Conservation (phyloP, 139 green algal genomes). For the Picochlorum sp. region DNA sequence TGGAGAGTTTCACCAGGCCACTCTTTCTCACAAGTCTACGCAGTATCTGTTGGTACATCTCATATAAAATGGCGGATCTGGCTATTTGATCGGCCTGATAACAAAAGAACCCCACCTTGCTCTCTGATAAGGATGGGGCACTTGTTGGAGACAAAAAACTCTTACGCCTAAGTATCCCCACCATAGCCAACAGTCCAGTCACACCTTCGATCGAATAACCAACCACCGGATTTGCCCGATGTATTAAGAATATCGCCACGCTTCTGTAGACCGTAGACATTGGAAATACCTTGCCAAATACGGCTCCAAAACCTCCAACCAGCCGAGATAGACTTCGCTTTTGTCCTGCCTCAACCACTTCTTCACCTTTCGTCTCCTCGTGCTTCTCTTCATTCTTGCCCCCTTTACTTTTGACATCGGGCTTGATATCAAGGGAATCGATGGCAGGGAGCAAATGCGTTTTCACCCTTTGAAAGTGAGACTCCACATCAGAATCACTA, state of each 20-base stretch:
- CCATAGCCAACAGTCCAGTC: too few species aligned
- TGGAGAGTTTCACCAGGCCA: neutral
- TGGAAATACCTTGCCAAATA: too few species aligned
- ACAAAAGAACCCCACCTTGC: neutral
- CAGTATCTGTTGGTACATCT: neutral
- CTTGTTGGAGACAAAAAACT: too few species aligned
- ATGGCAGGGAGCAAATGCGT: conserved; percentile 11
- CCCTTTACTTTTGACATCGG: neutral
- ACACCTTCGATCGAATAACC: too few species aligned
- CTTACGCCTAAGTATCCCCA: too few species aligned
- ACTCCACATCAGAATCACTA: conserved; percentile 21
- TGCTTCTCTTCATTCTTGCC: neutral
- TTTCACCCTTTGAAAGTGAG: conserved; percentile 19
- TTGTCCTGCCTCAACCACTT: neutral
- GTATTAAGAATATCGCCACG: too few species aligned
- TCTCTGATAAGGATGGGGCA: neutral
- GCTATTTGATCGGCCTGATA: neutral
- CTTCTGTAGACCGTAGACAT: too few species aligned
- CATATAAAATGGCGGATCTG: neutral
- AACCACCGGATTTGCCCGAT: too few species aligned
- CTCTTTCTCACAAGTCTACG: neutral
- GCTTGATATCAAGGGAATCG: conserved; percentile 1
- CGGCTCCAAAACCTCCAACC: too few species aligned
- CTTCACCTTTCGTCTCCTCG: neutral
- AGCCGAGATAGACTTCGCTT: too few species aligned